Base-by-base conservation (phyloP, 805 yeast genomes). In the Hanseniaspora singularis region DNA sequence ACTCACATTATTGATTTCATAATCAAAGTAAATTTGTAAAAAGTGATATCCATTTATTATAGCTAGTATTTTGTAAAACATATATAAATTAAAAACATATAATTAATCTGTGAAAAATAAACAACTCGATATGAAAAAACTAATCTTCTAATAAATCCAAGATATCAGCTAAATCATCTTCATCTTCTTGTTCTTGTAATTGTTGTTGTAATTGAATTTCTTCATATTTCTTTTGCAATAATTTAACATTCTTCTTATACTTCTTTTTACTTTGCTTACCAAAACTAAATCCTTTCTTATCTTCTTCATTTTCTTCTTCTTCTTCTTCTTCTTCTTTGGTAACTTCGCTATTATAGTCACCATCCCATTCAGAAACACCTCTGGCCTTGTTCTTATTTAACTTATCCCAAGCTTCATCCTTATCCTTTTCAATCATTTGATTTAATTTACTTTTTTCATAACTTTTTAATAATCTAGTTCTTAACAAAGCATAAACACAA, bases 181-280 rank as follows among this genome's bases (percentile, higher is more conserved):
- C 69, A 3, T 68, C 22, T 72, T 69, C 31, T 72, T 65, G 27
- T 53, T 51, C 30, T 54, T 68, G 61, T 60, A 73, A 61, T 59
- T 63, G 62, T 57, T 65, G 51, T 53, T 64, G 61, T 33, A 19
- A 14, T 46, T 46, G 44, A 8, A 46, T 18, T 30, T 40, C 26
- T 67, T 67, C 61, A 38, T 65, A 58, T 14, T 64, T 58, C 41
- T 74, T 71, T 54, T 77, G 76, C 33, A 81, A 64, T 14, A 71
- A 52, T 48, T 73, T 66, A 54, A 77, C 73, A 54, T 77, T 77
- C 50, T 67, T 66, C 60, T 74, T 72, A 34, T 74, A 75, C 50
- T 68, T 69, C 52, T 68, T 67, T 66, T 88, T 73, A 5, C 88
- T 81, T 56, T 71, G 71, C 59, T 81, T 82, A 47, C 92, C 92